phyloP scores from a whole-genome alignment of 2,329 filamentous ascomycete species.

The Gaeumannomyces tritici region DNA sequence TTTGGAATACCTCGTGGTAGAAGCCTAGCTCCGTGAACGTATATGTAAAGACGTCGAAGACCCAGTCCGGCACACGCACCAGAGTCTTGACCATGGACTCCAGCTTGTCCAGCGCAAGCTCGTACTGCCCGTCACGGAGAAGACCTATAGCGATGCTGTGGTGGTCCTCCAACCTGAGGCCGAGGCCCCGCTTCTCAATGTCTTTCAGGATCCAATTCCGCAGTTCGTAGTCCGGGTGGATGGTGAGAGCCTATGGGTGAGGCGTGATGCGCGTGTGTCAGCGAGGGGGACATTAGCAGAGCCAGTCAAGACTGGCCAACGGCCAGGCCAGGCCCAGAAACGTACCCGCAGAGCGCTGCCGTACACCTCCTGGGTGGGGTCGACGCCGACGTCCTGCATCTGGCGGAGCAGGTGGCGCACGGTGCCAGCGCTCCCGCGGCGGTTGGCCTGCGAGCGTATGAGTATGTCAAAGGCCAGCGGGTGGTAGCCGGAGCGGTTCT shows the following conservation, averaged over 20 bases:
- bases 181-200: conserved; percentile 66
- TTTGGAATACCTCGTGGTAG: conserved; percentile 63
- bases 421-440: conserved; percentile 56
- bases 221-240: conserved; percentile 79
- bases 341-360: conserved; percentile 60
- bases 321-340: conserved; percentile 5
- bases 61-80: conserved; percentile 55
- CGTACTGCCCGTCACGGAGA: conserved; percentile 72
- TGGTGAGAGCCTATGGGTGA: conserved; percentile 49
- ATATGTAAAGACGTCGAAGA: conserved; percentile 70
- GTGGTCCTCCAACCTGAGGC: conserved; percentile 49
- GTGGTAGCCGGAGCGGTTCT: conserved; percentile 34
- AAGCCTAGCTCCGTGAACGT: conserved; percentile 63
- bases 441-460: conserved; percentile 60
- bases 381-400: conserved; percentile 53
- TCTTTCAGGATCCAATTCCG: conserved; percentile 61
- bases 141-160: conserved; percentile 64
- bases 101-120: conserved; percentile 65
- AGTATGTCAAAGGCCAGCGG: conserved; percentile 59
- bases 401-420: conserved; percentile 59
- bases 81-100: conserved; percentile 53
- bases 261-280: conserved; percentile 4
- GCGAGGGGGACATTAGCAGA: background rate
- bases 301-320: conserved; percentile 6
- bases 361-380: conserved; percentile 57